Base-by-base conservation (phyloP, 345 rosid genomes). In the Rhodamnia argentea region DNA sequence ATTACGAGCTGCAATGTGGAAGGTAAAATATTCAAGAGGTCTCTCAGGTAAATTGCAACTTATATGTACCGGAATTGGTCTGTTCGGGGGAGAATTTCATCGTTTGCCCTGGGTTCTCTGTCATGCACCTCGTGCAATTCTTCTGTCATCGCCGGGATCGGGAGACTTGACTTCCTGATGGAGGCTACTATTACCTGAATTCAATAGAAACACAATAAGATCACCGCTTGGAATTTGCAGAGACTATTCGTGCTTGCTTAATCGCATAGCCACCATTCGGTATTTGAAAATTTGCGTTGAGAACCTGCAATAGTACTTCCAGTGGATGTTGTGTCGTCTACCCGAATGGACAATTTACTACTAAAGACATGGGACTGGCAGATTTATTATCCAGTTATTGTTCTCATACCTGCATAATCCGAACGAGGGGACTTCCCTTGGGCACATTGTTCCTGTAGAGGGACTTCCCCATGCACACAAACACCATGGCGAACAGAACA, bases 141-240 rank as follows among this genome's bases (percentile, higher is more conserved):
- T 37, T 91, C 90, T 10, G 89, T 87, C 56, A 74, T 86, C n/a
- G 88, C 90, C 24, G 94, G 96, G 7, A 85, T 20, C 4, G 91
- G 91, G 74, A 92, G 92, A 50, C 88, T 76, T 16, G 91, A 58
- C 58, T 92, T 94, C 55, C 86, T 83, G 58, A 87, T 85, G 37
- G 95, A 89, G 18, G 90, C 93, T 18, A 90, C 93, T 75, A 93
- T 86, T 3, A 94, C 95, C 92, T 92, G 83, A 81, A 87, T 59
- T 51, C 84, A 82, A 32, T 10, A 15, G 37, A 37, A 32, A 70
- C 11, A 42, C 81, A 37, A 18, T 70, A 70, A 18, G 26, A 70
- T 53, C 40, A 37, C 50, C n/a, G 3, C n/a, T 83, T 24, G 10
- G 51, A 52, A 50, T 59, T 70, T 32, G 47, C 47, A 70, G 47